Evolutionary conservation across 2,329 filamentous ascomycete species (phyloP), one percentile per base, ranked within the genome.

Genomic region (Penicillium janthinellum): DNA sequence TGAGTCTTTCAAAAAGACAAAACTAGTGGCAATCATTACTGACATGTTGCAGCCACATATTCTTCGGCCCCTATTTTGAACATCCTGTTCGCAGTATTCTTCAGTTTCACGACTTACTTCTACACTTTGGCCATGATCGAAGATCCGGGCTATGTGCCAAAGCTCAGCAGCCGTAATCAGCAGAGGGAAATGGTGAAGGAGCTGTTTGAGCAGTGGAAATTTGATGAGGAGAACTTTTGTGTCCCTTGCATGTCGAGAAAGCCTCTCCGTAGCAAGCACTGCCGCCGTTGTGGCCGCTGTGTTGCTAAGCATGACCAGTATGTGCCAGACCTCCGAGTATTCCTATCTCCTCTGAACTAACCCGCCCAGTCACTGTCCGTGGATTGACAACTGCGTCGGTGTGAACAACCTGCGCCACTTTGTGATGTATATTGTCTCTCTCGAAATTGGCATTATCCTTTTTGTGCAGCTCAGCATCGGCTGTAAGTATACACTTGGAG

Each of bases 381-480:
- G 95, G 95, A 91, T 98, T 25, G 90, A 96, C 78, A 98, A 97
- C 77, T 99, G 95, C 70, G 86, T 99, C 44, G 95, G 91, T 45
- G 86, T 95, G 64, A 98, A 98, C 79, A 99, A 98, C 75, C 90
- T 98, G 71, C 88, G 95, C 14, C 93, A 97, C 68, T 99, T 99
- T 76, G 90, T 97, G 71, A 80, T 97, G 52, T 99, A 98, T 74
- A 84, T 99, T 17, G 79, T 96, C 44, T 88, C 79, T 69, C 79
- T 99, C 63, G 90, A 92, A 56, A 64, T 90, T 15, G 92, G 92
- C 34, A 89, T 98, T 38, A 65, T 90, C 2, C 70, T 86, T 1
- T 88, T 92, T 66, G 85, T 96, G 65, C 86, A 84, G 73, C 73
- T 97, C 39, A 82, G 88, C 20, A 87, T 94, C 69, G 82, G 84